Evolutionary conservation across 2,329 filamentous ascomycete genomes (phyloP), one percentile per base, ranked within the genome.

Genomic region (Grosmannia penicillata): DNA sequence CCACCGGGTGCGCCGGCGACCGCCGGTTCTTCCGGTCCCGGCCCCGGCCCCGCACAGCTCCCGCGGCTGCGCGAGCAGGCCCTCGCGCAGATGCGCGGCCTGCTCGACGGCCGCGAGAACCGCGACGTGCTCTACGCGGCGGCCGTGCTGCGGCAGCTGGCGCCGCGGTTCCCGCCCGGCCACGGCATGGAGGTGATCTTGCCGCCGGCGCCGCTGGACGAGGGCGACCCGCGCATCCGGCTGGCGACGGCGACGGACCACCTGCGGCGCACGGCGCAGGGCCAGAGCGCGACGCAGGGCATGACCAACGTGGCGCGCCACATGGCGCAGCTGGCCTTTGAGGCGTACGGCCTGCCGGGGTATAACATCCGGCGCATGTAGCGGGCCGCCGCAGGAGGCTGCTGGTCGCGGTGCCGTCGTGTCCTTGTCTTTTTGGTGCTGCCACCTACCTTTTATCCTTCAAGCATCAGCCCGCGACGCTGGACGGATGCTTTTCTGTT

Each of bases 81-180:
- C 2, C 62, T 94, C 23, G 58, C 57, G 5, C 68, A 68, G 37
- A 72, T 85, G 56, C 76, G 84, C 24, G 69, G 69, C 40, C 66
- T 89, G 18, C 67, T 94, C 11, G 81, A 85, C 48, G 80, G 80
- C 34, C 72, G 79, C 19, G 87, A 95, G 59, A 91, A 89, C 51
- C 76, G 87, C 38, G 86, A 95, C 54, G 79, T 94, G 15, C 72
- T 95, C 40, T 94, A 94, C 58, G 91, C 83, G 0, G 79, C 94
- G 47, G 83, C 82, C 8, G 74, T 93, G 39, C 76, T 82, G 14
- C 76, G 85, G 21, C 75, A 87, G 45, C 66, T 86, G 36, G 77
- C 81, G 33, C 75, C 76, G 24, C 72, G 75, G 33, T 75, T 70
- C 51, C 70, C 70, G 13, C 62, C 74, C 10, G 70, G 68, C 45